These are phyloP conservation scores for Fusarium sp. DNA, from an alignment of 2,329 filamentous ascomycete genomes.

Conservation along the genomic window DNA sequence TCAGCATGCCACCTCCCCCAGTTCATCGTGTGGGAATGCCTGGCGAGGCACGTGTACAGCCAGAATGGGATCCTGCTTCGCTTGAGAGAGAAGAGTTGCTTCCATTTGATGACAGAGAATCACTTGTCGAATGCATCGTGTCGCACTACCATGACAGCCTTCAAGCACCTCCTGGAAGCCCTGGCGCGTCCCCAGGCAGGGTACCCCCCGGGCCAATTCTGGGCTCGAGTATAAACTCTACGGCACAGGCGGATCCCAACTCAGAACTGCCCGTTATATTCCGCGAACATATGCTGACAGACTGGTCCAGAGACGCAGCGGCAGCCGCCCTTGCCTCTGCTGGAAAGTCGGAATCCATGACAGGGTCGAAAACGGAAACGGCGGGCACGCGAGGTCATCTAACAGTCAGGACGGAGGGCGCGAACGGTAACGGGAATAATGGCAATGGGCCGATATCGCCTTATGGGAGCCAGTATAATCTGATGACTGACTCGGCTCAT, in stretches of 20 bases:
- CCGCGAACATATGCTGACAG: slow-evolving; percentile 80
- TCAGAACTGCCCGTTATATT: slow-evolving; percentile 75
- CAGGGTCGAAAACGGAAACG: slow-evolving; percentile 78
- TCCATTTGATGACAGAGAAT: slow-evolving; percentile 80
- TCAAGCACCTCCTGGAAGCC: slow-evolving; percentile 76
- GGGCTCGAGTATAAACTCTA: slow-evolving; percentile 60
- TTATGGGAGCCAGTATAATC: slow-evolving; percentile 63
- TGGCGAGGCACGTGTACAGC: slow-evolving; percentile 59
- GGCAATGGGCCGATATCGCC: slow-evolving; percentile 59
- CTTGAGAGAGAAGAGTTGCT: slow-evolving; percentile 74
- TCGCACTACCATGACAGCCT: slow-evolving; percentile 75
- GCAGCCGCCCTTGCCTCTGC: slow-evolving; percentile 76
- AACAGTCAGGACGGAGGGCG: slow-evolving; percentile 63
- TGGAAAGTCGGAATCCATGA: slow-evolving; percentile 80
- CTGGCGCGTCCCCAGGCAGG: slow-evolving; percentile 76
- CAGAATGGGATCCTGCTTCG: slow-evolving; percentile 63
- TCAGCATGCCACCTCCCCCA: slow-evolving; percentile 76
- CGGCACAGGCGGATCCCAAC: slow-evolving; percentile 56
- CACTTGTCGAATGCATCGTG: slow-evolving; percentile 81
- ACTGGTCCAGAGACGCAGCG: slow-evolving; percentile 84
- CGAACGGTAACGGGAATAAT: slow-evolving; percentile 55
- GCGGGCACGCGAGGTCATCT: slow-evolving; percentile 68
- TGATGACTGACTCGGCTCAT: slow-evolving; percentile 61
- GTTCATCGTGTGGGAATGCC: slow-evolving; percentile 72
- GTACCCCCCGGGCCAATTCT: slow-evolving; percentile 73